A percentile compares a stretch with the other conserved stretches of the same genome.
Conservation (phyloP, 2,329 filamentous ascomycete genomes). For the Fusarium xylarioides region DNA sequence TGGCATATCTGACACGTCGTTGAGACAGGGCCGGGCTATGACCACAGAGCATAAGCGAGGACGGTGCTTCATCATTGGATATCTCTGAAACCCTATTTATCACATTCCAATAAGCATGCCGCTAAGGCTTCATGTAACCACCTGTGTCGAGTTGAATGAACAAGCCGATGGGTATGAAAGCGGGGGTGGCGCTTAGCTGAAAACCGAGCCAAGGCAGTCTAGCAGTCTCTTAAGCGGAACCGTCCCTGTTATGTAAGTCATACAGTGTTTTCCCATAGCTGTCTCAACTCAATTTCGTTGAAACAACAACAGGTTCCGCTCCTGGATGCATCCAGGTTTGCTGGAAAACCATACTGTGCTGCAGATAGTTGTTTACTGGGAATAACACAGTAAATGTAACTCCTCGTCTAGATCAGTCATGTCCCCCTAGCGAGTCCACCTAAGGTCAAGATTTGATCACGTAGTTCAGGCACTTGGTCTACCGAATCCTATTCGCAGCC, state of each 20-base stretch:
- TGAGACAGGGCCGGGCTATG: not conserved
- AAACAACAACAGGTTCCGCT: too few species aligned
- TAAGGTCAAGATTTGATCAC: not conserved
- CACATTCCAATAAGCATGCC: not conserved
- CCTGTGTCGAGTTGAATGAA: rapidly evolving
- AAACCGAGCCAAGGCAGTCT: not conserved
- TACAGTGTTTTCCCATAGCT: too few species aligned
- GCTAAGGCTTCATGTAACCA: rapidly evolving
- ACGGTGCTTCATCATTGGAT: not conserved
- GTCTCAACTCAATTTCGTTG: too few species aligned
- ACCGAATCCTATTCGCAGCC: rapidly evolving
- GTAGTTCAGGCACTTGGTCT: too few species aligned
- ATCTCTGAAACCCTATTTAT: not conserved
- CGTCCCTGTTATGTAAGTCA: too few species aligned
- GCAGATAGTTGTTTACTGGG: too few species aligned
- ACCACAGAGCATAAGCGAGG: not conserved
- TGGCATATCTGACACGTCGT: rapidly evolving
- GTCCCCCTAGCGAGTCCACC: too few species aligned
- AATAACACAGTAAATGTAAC: rapidly evolving
- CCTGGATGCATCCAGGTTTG: too few species aligned
- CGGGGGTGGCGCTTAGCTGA: not conserved
- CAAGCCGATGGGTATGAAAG: not conserved
- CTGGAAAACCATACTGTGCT: not conserved
- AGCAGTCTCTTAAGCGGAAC: not conserved
- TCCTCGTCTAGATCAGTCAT: too few species aligned